phyloP scores from a whole-genome alignment of 306 rosid genomes.

The Cucumis hystrix region DNA sequence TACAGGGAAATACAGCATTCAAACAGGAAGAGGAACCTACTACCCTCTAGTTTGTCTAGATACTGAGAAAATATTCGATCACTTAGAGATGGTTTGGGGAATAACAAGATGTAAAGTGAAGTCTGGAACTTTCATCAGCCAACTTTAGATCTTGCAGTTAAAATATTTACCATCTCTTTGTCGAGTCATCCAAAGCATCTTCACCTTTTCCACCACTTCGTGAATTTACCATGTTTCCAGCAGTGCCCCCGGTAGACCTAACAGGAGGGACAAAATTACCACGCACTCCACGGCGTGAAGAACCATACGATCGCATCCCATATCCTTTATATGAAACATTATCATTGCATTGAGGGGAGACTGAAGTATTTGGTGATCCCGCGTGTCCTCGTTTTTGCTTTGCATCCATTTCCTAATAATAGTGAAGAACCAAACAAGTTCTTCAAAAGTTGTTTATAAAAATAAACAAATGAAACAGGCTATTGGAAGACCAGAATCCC shows the following conservation, averaged over 20 bases:
- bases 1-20: not conserved
- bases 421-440: not conserved
- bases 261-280: constrained; percentile 91
- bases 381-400: constrained; percentile 33
- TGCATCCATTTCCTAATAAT: constrained; percentile 49
- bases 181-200: constrained; percentile 67
- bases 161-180: constrained; percentile 76
- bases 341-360: constrained; percentile 41
- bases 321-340: constrained; percentile 30
- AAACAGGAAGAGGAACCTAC: too few species aligned
- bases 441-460: not conserved
- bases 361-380: constrained; percentile 39
- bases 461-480: not conserved
- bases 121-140: not conserved
- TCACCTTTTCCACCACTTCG: constrained; percentile 52
- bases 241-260: constrained; percentile 47
- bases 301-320: constrained; percentile 64
- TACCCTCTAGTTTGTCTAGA: not conserved
- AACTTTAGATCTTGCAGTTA: not conserved
- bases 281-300: constrained; percentile 64
- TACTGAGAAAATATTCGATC: not conserved
- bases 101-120: not conserved
- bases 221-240: constrained; percentile 45
- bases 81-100: not conserved
- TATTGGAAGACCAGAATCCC: not conserved